A percentile compares a stretch with the other conserved stretches of the same genome.
These are phyloP conservation scores for Camelina neglecta DNA, from an alignment of 345 rosid species.

Conservation along the genomic window DNA sequence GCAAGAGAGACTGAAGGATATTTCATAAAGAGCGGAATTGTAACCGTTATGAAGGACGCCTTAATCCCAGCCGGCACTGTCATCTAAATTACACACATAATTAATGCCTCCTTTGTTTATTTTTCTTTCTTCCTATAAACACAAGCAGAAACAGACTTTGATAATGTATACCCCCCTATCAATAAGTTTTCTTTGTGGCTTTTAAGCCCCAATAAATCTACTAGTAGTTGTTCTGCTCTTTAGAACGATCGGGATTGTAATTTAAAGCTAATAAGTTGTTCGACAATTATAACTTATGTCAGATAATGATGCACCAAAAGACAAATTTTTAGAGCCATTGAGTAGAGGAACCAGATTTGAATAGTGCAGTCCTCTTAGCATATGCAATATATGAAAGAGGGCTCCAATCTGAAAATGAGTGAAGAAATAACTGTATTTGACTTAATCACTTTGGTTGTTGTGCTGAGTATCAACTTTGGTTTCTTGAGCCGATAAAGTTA, in stretches of 20 bases:
- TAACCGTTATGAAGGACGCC: slow-evolving; percentile 92
- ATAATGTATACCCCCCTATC: neutral
- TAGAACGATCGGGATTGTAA: neutral
- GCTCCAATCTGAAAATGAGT: too few species aligned
- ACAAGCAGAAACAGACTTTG: slow-evolving; percentile 26
- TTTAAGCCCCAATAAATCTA: neutral
- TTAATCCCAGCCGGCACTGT: slow-evolving; percentile 82
- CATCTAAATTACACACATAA: slow-evolving; percentile 46
- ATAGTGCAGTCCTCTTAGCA: neutral
- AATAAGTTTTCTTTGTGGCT: slow-evolving; percentile 4
- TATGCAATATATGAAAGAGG: neutral
- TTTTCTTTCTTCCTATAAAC: neutral
- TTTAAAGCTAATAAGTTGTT: neutral
- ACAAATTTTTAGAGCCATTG: neutral
- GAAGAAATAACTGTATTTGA: slow-evolving; percentile 12
- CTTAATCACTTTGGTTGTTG: neutral
- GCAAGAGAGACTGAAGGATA: slow-evolving; percentile 93
- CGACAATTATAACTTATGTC: neutral
- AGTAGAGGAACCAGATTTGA: neutral
- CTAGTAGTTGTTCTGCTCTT: neutral
- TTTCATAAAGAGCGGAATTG: slow-evolving; percentile 96
- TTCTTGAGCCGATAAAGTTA: slow-evolving; percentile 12
- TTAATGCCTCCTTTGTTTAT: neutral
- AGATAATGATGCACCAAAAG: neutral
- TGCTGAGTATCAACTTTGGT: neutral